These are phyloP conservation scores for Picochlorum sp. DNA, from an alignment of 139 green algal genomes.

Conservation along the genomic window DNA sequence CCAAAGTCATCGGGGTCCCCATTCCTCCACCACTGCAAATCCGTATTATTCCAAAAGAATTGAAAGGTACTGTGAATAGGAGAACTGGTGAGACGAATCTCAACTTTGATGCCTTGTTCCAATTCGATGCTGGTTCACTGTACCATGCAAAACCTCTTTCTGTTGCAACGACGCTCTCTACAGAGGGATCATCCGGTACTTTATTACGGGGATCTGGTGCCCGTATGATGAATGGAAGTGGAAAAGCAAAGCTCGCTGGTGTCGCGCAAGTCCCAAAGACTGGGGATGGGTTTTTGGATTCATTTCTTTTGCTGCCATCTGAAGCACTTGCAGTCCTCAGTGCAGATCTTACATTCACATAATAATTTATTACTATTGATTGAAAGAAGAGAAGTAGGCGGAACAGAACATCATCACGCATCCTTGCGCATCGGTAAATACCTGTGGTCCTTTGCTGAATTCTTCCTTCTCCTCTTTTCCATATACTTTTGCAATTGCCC, in stretches of 20 bases:
- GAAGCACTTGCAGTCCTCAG: slow-evolving; percentile 58
- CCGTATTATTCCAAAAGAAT: slow-evolving; percentile 39
- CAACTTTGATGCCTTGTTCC: slow-evolving; percentile 56
- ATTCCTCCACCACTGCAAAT: slow-evolving; percentile 71
- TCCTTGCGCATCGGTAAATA: slow-evolving; percentile 40
- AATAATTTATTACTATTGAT: not conserved
- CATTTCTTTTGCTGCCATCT: slow-evolving; percentile 70
- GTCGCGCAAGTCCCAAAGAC: slow-evolving; percentile 49
- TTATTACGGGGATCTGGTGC: slow-evolving; percentile 25
- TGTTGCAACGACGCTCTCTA: slow-evolving; percentile 59
- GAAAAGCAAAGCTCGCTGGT: slow-evolving; percentile 21
- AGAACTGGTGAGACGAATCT: slow-evolving; percentile 53
- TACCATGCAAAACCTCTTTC: slow-evolving; percentile 46
- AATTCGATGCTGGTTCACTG: slow-evolving; percentile 50
- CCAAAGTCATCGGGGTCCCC: slow-evolving; percentile 57
- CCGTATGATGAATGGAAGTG: slow-evolving; percentile 19
- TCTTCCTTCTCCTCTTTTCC: slow-evolving; percentile 76
- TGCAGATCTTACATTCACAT: slow-evolving; percentile 23
- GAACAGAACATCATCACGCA: not conserved
- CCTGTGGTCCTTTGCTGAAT: slow-evolving; percentile 79
- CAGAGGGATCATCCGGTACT: slow-evolving; percentile 38
- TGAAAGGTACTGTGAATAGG: slow-evolving; percentile 59
- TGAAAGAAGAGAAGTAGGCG: too few relatives aligned
- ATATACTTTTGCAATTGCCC: slow-evolving; percentile 74
- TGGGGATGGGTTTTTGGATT: slow-evolving; percentile 55